Conservation (phyloP, 2,329 filamentous ascomycete species). For the Cephalotrichum gorgonifer region DNA sequence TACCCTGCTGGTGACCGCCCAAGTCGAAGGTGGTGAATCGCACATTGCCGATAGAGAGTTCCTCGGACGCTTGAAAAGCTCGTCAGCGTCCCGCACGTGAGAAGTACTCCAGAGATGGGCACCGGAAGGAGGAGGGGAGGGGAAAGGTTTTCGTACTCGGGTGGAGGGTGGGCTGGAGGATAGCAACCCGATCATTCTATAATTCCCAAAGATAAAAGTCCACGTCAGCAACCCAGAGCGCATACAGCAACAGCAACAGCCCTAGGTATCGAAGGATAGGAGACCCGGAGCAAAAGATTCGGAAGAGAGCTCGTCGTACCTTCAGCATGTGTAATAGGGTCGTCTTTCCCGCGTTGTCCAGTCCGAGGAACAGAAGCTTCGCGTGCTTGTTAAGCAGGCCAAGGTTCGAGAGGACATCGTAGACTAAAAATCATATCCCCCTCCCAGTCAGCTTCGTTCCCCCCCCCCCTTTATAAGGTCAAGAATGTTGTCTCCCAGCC, state of each 20-base stretch:
- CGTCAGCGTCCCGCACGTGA: too few relatives aligned
- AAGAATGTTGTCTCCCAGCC: too few relatives aligned
- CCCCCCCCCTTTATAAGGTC: background rate
- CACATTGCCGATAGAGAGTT: conserved; percentile 85
- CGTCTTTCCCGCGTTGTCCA: conserved; percentile 92
- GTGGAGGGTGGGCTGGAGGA: conserved; percentile 83
- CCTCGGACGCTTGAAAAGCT: conserved; percentile 60
- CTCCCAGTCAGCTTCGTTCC: background rate
- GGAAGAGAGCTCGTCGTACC: conserved; percentile 38
- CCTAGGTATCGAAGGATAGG: too few relatives aligned
- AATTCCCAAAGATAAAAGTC: background rate
- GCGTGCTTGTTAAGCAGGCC: conserved; percentile 92
- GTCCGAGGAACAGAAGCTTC: conserved; percentile 85
- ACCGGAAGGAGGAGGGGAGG: too few relatives aligned
- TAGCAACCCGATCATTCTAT: conserved; percentile 84
- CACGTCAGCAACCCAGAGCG: conserved; percentile 1
- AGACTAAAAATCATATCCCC: conserved; percentile 45
- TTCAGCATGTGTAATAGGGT: conserved; percentile 93
- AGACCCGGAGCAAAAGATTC: too few relatives aligned
- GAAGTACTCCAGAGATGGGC: too few relatives aligned
- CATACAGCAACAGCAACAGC: too few relatives aligned
- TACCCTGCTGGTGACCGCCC: conserved; percentile 86
- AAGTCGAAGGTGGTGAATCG: conserved; percentile 93
- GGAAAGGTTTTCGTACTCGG: conserved; percentile 62
- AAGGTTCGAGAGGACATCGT: conserved; percentile 78